Base-by-base conservation (phyloP, 345 rosid genomes). In the Hibiscus mutabilis region DNA sequence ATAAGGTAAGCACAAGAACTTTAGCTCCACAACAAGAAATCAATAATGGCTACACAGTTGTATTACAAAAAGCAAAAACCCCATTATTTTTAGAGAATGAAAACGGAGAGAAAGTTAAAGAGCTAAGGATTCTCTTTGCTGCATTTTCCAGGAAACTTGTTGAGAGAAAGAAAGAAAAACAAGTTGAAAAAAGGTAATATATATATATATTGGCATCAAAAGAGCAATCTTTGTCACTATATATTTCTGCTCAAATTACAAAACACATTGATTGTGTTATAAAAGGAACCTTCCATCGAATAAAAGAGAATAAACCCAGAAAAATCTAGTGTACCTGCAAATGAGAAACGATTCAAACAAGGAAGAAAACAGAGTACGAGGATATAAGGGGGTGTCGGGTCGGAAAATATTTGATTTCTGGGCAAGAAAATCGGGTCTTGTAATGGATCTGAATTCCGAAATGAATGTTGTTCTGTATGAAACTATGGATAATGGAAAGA, bases 361-460 rank as follows among this genome's bases (percentile, higher is more conserved):
- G 37, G 46, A 63, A 55, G 25, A 62, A 5, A 57, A 29, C 21
- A 58, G 53, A 14, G 60, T 5, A 55, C 6, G 42, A 73, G 60
- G 68, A 53, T 52, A 3, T 46, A 46, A 53, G 11, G 58, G 7
- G 27, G 73, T 66, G 14, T 18, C 27, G 18, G 67, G 47, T 10
- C 21, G 3, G 18, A 19, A 18, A 55, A 55, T 18, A 49, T 40
- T 40, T 40, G 44, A 40, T 40, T 40, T 40, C 44, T 1, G 44
- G 12, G 44, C 44, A 40, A 47, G 2, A 18, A 60, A 21, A 6
- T 16, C 29, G 65, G 74, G 31, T 29, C 25, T 25, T 1, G 75
- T 33, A 73, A 70, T 60, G 76, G 82, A 68, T 75, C 72, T 55
- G 52, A 22, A 66, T 51, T 66, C 33, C 19, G 55, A 55, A 55